Conservation (phyloP, 768 basidiomycete genomes). For the Collybiopsis confluens region DNA sequence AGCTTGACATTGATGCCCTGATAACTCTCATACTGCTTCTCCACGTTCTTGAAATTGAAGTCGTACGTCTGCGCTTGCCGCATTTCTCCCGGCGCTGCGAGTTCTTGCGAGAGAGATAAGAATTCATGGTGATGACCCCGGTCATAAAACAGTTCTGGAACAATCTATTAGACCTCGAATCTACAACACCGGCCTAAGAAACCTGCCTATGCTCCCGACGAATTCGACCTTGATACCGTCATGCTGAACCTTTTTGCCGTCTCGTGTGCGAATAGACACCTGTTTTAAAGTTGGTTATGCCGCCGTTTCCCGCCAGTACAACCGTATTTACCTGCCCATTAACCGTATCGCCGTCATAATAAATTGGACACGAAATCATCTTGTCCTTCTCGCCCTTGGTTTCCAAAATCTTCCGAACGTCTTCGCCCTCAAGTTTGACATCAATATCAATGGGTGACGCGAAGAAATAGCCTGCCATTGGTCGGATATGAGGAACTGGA, state of each 20-base stretch:
- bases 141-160: conserved; percentile 87
- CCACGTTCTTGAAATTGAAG: conserved; percentile 97
- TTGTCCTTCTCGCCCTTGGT: conserved; percentile 89
- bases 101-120: conserved; percentile 89
- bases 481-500: not conserved
- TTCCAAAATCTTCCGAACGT: conserved; percentile 84
- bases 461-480: conserved; percentile 90
- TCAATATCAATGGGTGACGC: conserved; percentile 88
- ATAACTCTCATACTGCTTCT: conserved; percentile 98
- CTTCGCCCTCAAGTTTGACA: conserved; percentile 83
- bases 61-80: conserved; percentile 94
- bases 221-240: conserved; percentile 99
- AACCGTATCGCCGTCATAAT: conserved; percentile 94
- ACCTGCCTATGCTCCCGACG: conserved; percentile 88
- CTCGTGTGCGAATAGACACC: conserved; percentile 85
- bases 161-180: not conserved
- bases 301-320: too few species aligned
- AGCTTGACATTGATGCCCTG: conserved; percentile 98
- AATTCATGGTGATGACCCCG: conserved; percentile 98
- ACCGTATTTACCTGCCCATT: conserved; percentile 63
- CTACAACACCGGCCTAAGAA: not conserved
- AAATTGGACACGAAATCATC: conserved; percentile 81
- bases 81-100: conserved; percentile 96
- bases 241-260: conserved; percentile 92
- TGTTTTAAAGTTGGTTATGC: too few species aligned